Conservation (phyloP, 2,329 filamentous ascomycete genomes). For the Uncinocarpus reesii region DNA sequence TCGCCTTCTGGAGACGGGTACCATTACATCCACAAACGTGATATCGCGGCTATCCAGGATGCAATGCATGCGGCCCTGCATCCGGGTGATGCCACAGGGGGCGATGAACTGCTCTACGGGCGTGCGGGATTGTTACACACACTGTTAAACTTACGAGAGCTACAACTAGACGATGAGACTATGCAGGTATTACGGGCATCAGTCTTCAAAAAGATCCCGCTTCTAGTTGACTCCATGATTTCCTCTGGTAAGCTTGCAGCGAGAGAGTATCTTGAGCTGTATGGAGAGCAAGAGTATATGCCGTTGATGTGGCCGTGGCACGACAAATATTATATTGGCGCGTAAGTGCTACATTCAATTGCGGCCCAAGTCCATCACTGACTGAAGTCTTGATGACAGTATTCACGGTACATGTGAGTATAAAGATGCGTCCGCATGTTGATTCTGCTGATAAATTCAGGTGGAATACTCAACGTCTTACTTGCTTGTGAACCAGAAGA, state of each 20-base stretch:
- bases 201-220: slow-evolving; percentile 24
- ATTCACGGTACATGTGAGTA: slow-evolving; percentile 20
- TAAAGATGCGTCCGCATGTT: background rate
- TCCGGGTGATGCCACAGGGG: slow-evolving; percentile 26
- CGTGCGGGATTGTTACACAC: slow-evolving; percentile 31
- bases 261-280: slow-evolving; percentile 22
- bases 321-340: slow-evolving; percentile 29
- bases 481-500: slow-evolving; percentile 29
- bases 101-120: slow-evolving; percentile 33
- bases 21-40: slow-evolving; percentile 20
- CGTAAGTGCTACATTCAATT: slow-evolving; percentile 23
- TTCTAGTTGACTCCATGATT: slow-evolving; percentile 27
- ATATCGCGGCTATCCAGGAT: slow-evolving; percentile 24
- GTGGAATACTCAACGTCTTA: slow-evolving; percentile 31
- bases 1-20: slow-evolving; percentile 8
- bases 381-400: slow-evolving; percentile 7
- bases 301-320: slow-evolving; percentile 36
- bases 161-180: slow-evolving; percentile 20
- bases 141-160: slow-evolving; percentile 27
- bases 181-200: slow-evolving; percentile 17
- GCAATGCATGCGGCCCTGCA: slow-evolving; percentile 24
- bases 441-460: slow-evolving; percentile 12
- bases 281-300: slow-evolving; percentile 26
- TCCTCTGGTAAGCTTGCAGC: slow-evolving; percentile 27
- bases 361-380: background rate